A percentile compares a stretch with the other conserved stretches of the same genome.
phyloP scores from a whole-genome alignment of 148 eudicot genomes.

The Gaultheria prostrata region DNA sequence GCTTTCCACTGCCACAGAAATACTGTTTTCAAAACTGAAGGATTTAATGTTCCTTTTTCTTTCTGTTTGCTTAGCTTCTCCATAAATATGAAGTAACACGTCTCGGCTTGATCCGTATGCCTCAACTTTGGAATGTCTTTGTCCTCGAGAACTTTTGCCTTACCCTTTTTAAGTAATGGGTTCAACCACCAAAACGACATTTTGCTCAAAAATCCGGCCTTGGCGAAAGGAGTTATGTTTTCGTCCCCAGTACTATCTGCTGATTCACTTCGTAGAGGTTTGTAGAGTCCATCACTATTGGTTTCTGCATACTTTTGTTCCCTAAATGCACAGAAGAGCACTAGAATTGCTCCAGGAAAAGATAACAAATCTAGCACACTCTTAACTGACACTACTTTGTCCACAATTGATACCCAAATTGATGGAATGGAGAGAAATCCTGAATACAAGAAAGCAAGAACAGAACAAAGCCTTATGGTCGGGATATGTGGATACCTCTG shows the following conservation, averaged over 20 bases:
- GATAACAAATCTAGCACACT: slow-evolving; percentile 43
- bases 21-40: slow-evolving; percentile 31
- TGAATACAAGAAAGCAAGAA: slow-evolving; percentile 21
- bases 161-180: slow-evolving; percentile 52
- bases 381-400: slow-evolving; percentile 20
- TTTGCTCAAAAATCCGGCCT: slow-evolving; percentile 44
- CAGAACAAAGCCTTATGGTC: slow-evolving; percentile 2
- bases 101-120: slow-evolving; percentile 36
- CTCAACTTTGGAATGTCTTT: slow-evolving; percentile 53
- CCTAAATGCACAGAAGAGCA: slow-evolving; percentile 58
- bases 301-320: slow-evolving; percentile 35
- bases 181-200: slow-evolving; percentile 72
- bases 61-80: slow-evolving; percentile 28
- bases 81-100: slow-evolving; percentile 39
- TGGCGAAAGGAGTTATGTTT: slow-evolving; percentile 29
- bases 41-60: slow-evolving; percentile 8
- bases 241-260: not conserved
- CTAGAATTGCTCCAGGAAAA: slow-evolving; percentile 57
- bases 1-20: slow-evolving; percentile 43
- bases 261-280: slow-evolving; percentile 28
- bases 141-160: slow-evolving; percentile 35
- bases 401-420: slow-evolving; percentile 10
- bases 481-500: not conserved
- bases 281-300: slow-evolving; percentile 14
- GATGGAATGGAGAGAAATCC: slow-evolving; percentile 23